Base-by-base conservation (phyloP, 768 basidiomycete species). In the Agrocybe pediades region DNA sequence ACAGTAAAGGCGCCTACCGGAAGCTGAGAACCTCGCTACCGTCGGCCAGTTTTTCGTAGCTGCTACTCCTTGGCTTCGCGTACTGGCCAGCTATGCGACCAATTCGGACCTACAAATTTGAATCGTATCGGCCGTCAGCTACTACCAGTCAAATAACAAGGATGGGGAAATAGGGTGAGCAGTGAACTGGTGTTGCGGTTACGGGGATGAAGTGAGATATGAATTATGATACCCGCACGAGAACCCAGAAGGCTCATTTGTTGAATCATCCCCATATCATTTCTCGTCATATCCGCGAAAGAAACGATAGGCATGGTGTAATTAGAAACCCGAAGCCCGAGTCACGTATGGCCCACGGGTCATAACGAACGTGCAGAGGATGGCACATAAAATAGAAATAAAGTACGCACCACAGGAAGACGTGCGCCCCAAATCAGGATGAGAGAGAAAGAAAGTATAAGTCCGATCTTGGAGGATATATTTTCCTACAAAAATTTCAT, bases 41-140 rank as follows among this genome's bases (percentile, higher is more conserved):
- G 15, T 62, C 52, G 29, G 83, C 86, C 8, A 95, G 77, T 54
- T 79, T 84, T 69, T 99, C 96, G 11, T 81, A 91, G 9, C 76
- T 73, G 64, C 89, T 95, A 63, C 89, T 92, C 51, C 96, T 80
- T 1, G 96, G 97, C 68, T 96, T 97, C 15, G 95, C 95, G 60
- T 96, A 97, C 68, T 97, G 95, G 0, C 96, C 96, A 0, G 95
- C 97, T 57, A 98, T 98, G 9, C 97, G 84, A 6, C 92, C 92
- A 47, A 94, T 84, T 27, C 91, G 85, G 46, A 90, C 80, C 88
- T 90, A 54, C 4, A 41, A 6, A 20, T 11, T 36, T 36, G 9
- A 13, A 23, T 44, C 20, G n/a, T 9, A 21, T 21, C 16, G 9
- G 2, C 19, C 9, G 25, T 44, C 42, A 24, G 42, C 42, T 23